Base-by-base conservation (phyloP, 2,329 filamentous ascomycete genomes). In the Sphaerulina populicola region DNA sequence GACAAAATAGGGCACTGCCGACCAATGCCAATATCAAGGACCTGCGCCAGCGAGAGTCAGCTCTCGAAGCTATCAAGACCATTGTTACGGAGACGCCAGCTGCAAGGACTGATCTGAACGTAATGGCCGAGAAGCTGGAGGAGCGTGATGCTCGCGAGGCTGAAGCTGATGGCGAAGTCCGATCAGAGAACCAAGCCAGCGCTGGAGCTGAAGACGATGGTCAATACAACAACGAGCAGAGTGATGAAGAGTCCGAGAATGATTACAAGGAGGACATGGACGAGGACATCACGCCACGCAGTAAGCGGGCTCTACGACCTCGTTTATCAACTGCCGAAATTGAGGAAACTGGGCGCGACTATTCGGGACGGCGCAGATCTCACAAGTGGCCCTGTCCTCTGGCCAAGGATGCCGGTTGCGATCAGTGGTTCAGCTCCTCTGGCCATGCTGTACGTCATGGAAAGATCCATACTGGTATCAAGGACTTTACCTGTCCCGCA, bases 321-420 rank as follows among this genome's bases (percentile, higher is more conserved):
- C 52, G 52, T 12, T 36, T 36, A 14, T 47, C 52, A 27, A 40
- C 27, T 15, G 44, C 23, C 33, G 42, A 47, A 21, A 6, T n/a
- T 18, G 52, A 50, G 10, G 33, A 38, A 6, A 27, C 36, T 21
- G 43, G 47, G 12, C 43, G 33, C 7, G 5, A 38, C 10, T 15
- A 38, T 27, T 18, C 40, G 7, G 40, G 44, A 23, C 37, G 30
- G 36, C 31, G 47, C 7, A 42, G 35, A 31, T 21, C 12, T 23
- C 37, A 50, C 30, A 38, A 39, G 35, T 53, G 42, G 42, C 51
- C 51, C 27, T 53, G 51, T 30, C 51, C 51, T 6, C 18, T 53
- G 47, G 47, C 51, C 6, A 38, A 50, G 11, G 47, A 50, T 30
- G 40, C 51, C n/a, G 47, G 43, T n/a, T 53, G 51, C 29, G 44